Base-by-base conservation (phyloP, 176 grass and related monocot species). In the Hordeum vulgare region DNA sequence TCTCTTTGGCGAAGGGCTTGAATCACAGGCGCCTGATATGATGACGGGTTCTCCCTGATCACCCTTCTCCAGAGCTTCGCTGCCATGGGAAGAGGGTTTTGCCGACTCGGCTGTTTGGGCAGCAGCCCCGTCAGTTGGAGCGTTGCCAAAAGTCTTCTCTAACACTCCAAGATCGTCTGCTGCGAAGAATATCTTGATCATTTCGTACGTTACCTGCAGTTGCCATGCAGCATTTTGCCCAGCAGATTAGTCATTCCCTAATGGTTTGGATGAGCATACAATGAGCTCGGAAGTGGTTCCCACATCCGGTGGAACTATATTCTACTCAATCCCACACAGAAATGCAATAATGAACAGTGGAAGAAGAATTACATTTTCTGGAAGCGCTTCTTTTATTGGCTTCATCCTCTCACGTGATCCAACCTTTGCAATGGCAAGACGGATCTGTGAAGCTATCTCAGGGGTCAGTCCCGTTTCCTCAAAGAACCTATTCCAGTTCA, bases 301-400 rank as follows among this genome's bases (percentile, higher is more conserved):
- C 67, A 61, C 17, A 9, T 78, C 63, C 60, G 40, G 18, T 75
- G 9, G 58, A 71, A n/a, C 21, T 84, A 86, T 63, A 60, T 26
- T 77, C 51, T 44, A 70, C 35, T 66, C 74, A 70, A 80, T 71
- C 60, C 15, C 11, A 63, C 75, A 86, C 56, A 66, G 21, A 81
- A 44, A 82, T 51, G 21, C 17, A 37, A 8, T 45, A 15, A 54
- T 5, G 27, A 90, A 44, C 33, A 20, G 74, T 13, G 53, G 18
- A 47, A 58, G 57, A 27, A 78, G 28, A 71, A 27, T 89, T 71
- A 98, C 93, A 78, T 86, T 91, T 79, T 95, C 96, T 74, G 91
- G 87, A 62, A 98, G 66, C 82, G 93, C 90, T 0, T 98, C 96
- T 87, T 98, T 98, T 49, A 95, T 91, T 58, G 89, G 96, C 80